Evolutionary conservation across 2,329 filamentous ascomycete genomes (phyloP).

Genomic region (Elsinoe perseae): DNA sequence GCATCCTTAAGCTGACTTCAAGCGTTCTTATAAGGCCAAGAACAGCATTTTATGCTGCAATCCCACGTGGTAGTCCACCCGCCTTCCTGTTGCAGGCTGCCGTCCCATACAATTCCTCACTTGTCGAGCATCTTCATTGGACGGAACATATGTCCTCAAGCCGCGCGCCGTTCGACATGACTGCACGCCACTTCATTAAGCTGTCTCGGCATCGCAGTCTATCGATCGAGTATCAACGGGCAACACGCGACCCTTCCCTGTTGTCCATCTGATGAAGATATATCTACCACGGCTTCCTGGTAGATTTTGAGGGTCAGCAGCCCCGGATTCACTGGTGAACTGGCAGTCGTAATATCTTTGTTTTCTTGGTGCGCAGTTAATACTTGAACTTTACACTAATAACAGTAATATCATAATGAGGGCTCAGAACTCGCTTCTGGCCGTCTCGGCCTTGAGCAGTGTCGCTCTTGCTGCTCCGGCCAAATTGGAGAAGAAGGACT

Average conservation of each 20-base stretch:
- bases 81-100: neutral
- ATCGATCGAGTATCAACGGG: slow-evolving; percentile 5
- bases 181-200: neutral
- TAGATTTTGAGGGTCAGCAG: neutral
- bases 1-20: slow-evolving; percentile 8
- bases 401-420: slow-evolving; percentile 7
- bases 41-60: neutral
- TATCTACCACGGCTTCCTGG: slow-evolving; percentile 11
- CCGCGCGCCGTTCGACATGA: neutral
- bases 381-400: neutral
- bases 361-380: neutral
- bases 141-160: neutral
- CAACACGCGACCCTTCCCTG: neutral
- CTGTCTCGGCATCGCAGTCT: slow-evolving; percentile 8
- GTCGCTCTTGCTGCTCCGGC: slow-evolving; percentile 4
- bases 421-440: slow-evolving; percentile 6
- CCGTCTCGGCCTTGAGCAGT: neutral
- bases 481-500: slow-evolving; percentile 4
- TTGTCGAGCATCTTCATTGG: neutral
- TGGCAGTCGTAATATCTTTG: slow-evolving; percentile 1
- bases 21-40: slow-evolving; percentile 14
- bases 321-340: slow-evolving; percentile 9
- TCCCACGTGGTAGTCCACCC: neutral
- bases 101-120: neutral
- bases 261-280: neutral